Evolutionary conservation across 148 eudicot genomes (phyloP).

Genomic region (Fagopyrum homotropicum): DNA sequence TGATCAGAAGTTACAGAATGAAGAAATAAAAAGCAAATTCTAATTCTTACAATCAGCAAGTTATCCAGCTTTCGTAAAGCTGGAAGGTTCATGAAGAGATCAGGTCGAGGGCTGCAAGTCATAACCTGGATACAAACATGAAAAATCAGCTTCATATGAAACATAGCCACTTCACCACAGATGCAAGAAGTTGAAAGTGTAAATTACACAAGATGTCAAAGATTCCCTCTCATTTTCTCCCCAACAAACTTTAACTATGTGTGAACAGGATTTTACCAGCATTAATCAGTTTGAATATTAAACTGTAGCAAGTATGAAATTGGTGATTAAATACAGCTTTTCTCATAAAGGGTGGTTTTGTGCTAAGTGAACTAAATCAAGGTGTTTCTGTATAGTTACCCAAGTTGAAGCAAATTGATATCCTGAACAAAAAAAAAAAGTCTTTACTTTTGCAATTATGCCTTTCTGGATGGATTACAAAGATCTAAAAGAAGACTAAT

Average conservation of each 20-base stretch:
- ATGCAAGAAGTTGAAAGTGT: not conserved
- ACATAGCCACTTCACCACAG: not conserved
- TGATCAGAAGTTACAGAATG: not conserved
- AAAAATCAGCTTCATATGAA: not conserved
- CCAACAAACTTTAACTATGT: no score
- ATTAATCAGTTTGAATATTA: not conserved
- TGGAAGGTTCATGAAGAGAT: conserved; percentile 78
- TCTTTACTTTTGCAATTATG: not conserved
- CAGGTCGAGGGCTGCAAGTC: conserved; percentile 78
- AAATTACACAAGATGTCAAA: not conserved
- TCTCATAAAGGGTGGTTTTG: no score
- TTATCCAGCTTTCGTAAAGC: conserved; percentile 89
- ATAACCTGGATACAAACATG: conserved; percentile 51
- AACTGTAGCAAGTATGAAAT: not conserved
- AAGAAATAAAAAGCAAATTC: not conserved
- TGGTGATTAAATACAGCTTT: not conserved
- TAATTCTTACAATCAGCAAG: conserved; percentile 67
- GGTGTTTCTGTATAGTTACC: not conserved
- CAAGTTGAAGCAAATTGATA: not conserved
- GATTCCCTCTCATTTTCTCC: no score
- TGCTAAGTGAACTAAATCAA: no score
- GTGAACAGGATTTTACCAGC: not conserved
- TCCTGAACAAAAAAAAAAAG: not conserved
- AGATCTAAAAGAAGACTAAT: no score
- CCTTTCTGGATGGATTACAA: no score